Evolutionary conservation across 75 land plant species (phyloP).

Genomic region (Pinus tabuliformis): DNA sequence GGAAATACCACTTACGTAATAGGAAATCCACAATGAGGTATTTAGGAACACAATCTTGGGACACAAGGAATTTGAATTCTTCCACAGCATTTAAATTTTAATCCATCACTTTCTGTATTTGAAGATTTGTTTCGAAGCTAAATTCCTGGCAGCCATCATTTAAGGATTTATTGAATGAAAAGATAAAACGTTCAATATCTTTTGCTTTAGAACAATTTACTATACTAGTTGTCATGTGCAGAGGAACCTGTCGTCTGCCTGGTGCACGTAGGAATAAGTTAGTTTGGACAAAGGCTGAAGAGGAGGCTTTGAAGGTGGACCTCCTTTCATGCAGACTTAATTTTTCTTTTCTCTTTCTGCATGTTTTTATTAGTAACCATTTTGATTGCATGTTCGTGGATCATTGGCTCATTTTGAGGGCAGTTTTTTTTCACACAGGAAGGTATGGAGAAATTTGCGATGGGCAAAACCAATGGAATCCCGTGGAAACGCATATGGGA

Average conservation of each 20-base stretch:
- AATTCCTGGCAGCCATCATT: too few species aligned
- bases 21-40: background rate
- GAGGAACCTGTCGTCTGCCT: conserved; percentile 6
- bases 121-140: too few species aligned
- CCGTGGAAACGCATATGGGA: conserved; percentile 36
- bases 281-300: conserved; percentile 31
- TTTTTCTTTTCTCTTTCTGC: background rate
- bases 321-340: background rate
- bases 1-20: background rate
- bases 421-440: conserved; percentile 12
- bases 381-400: too few species aligned
- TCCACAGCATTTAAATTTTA: too few species aligned
- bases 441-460: conserved; percentile 23
- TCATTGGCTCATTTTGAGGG: background rate
- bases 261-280: conserved; percentile 26
- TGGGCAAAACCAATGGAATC: conserved; percentile 7
- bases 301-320: conserved; percentile 28
- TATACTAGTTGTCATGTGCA: background rate
- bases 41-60: background rate
- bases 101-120: background rate
- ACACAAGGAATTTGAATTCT: background rate
- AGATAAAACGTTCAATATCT: background rate
- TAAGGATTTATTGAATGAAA: background rate
- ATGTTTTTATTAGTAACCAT: background rate
- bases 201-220: background rate